Evolutionary conservation across 257 asterid genomes (phyloP).

Genomic region (Anisodus tanguticus): DNA sequence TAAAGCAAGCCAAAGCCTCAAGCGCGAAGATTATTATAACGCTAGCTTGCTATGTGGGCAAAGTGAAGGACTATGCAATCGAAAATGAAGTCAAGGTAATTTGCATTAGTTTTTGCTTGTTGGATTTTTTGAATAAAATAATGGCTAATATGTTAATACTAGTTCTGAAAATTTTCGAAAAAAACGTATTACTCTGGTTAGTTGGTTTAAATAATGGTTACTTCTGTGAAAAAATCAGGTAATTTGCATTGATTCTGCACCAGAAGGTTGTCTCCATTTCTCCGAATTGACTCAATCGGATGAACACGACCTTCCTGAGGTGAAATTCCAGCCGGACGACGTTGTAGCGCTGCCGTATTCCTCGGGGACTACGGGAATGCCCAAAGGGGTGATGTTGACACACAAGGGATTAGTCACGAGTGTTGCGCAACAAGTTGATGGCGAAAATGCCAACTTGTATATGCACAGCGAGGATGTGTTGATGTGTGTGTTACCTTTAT

Average conservation of each 20-base stretch:
- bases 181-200: no score
- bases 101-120: conserved; percentile 25
- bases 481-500: conserved; percentile 78
- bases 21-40: conserved; percentile 64
- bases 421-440: conserved; percentile 94
- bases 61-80: conserved; percentile 54
- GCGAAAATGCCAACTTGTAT: conserved; percentile 85
- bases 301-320: conserved; percentile 62
- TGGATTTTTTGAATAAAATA: no score
- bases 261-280: conserved; percentile 58
- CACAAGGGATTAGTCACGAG: conserved; percentile 84
- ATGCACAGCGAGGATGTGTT: conserved; percentile 79
- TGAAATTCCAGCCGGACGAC: conserved; percentile 62
- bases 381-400: conserved; percentile 96
- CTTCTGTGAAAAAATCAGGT: no score
- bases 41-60: conserved; percentile 51
- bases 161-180: no score
- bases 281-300: conserved; percentile 54
- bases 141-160: no score
- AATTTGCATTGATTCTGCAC: conserved; percentile 44
- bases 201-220: no score
- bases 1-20: conserved; percentile 78
- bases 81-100: conserved; percentile 51
- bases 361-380: conserved; percentile 94
- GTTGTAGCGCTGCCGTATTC: conserved; percentile 93